Base-by-base conservation (phyloP, 192 early-diverging fungal species). In the Phycomyces nitens region DNA sequence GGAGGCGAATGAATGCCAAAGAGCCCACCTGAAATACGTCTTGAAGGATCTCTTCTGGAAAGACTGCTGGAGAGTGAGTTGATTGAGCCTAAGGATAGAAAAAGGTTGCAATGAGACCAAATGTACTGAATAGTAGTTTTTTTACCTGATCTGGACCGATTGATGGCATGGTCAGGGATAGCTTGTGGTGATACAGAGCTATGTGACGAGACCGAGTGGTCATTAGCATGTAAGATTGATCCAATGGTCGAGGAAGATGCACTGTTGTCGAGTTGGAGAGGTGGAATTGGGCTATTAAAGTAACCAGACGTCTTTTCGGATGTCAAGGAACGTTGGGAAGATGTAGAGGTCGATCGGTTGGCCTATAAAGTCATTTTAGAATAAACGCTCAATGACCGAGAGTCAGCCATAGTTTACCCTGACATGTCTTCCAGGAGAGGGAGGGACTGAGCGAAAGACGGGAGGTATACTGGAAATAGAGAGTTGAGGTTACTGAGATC, bases 381-480 rank as follows among this genome's bases (percentile, higher is more conserved):
- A n/a, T n/a, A n/a, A n/a, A n/a, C n/a, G n/a, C n/a, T n/a, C n/a
- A n/a, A n/a, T n/a, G n/a, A n/a, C n/a, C n/a, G n/a, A n/a, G n/a
- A n/a, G n/a, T n/a, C n/a, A n/a, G n/a, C n/a, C n/a, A n/a, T n/a
- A n/a, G n/a, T n/a, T 60, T 68, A 69, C 67, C 23, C 67, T 60
- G 9, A 50, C 60, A 44, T 60, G 59, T 56, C 67, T 41, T 38
- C 67, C 60, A 7, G 67, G 67, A 14, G 67, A 69, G n/a, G 67
- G 67, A 27, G 67, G 67, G 10, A 69, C 60, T 18, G 67, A 53
- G 42, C 67, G 52, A 38, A 69, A 69, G 15, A 69, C 67, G 15
- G 53, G 51, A 16, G 67, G 67, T 12, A 69, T 69, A 20, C 67
- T 69, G 56, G 11, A 65, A 34, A 64, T 23, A 50, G 3, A 27